Evolutionary conservation across 768 basidiomycete species (phyloP), one percentile per base, ranked within the genome.

Genomic region (Hortiboletus flavorubellus): DNA sequence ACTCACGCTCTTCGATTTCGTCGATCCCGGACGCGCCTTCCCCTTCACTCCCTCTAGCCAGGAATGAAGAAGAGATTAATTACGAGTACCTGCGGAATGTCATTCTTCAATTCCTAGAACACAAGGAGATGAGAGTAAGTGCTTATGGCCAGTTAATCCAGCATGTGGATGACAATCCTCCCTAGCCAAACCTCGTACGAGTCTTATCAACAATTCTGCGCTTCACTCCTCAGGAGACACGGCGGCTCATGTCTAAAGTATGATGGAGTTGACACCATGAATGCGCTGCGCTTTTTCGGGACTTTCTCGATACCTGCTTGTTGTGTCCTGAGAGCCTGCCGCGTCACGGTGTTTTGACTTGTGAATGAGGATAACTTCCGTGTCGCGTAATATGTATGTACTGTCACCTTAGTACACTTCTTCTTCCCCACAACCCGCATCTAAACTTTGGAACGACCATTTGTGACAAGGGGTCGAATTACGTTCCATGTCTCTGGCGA

Each of bases 121-220:
- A 98, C 74, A 94, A 96, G 69, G 94, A 98, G 71, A 98, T 98
- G 94, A 81, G 97, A 74, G 94, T 94, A 66, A 68, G 91, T 76
- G 39, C 5, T 41, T 35, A 14, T 49, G 8, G 18, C n/a, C 38
- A 26, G 29, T 23, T 37, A 18, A 37, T 5, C 5, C 2, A 21
- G 14, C 41, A 29, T 46, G 21, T 35, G 39, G 21, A 12, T 60
- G 52, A 54, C 56, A 55, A 14, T 64, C 26, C 11, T 48, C 43
- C 18, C 10, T 55, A 93, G 89, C 91, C 93, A 0, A 91, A 93
- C 63, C 84, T 99, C 33, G 85, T 98, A 29, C 82, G 88, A 51
- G 95, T 99, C 3, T 69, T 98, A 41, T 93, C 93, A 1, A 93
- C 93, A 38, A 93, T 98, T 46, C 72, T 98, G 38, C 89, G 84